Evolutionary conservation across 495 filamentous ascomycete genomes (phyloP).

Genomic region (Chaetomium fimeti): DNA sequence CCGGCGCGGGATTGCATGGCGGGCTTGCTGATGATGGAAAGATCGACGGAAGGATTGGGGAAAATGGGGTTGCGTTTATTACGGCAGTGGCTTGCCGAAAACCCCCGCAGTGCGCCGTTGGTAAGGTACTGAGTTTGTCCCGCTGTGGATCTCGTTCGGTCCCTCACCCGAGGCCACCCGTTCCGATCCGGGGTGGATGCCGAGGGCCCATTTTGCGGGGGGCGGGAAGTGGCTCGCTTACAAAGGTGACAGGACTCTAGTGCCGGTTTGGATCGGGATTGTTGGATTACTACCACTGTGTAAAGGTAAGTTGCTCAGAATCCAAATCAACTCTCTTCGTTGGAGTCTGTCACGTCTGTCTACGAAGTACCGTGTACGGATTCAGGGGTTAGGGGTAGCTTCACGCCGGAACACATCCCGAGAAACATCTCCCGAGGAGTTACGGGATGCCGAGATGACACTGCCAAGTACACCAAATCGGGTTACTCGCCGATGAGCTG

Average conservation of each 20-base stretch:
- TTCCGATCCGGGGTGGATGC: not conserved
- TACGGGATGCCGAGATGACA: not conserved
- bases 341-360: too few species aligned
- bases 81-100: slow-evolving; percentile 3
- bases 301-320: too few species aligned
- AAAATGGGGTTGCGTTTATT: not conserved
- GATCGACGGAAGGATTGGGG: not conserved
- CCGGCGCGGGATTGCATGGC: not conserved
- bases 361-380: too few species aligned
- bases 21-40: not conserved
- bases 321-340: too few species aligned
- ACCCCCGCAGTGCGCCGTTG: not conserved
- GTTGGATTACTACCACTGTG: too few species aligned
- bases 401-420: not conserved
- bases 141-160: slow-evolving; percentile 9
- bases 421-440: not conserved
- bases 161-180: slow-evolving; percentile 3
- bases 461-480: not conserved
- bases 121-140: not conserved
- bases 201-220: not conserved
- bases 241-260: too few species aligned
- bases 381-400: too few species aligned
- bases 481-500: not conserved
- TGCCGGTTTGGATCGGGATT: too few species aligned
- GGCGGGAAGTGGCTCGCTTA: too few species aligned